phyloP scores from a whole-genome alignment of 768 basidiomycete genomes.

The Podaxis sp. region DNA sequence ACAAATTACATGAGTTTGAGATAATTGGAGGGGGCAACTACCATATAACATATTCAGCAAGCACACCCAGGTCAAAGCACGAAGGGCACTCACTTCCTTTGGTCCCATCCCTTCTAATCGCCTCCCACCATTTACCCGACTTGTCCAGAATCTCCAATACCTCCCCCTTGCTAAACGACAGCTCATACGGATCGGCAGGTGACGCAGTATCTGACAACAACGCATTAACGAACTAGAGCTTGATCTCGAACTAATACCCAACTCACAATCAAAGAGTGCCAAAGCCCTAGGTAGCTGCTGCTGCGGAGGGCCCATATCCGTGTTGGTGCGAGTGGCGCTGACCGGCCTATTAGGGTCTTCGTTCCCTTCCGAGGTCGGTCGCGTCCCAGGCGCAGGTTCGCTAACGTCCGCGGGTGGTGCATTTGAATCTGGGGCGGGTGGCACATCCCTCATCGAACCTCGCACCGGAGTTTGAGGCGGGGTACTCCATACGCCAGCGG shows the following conservation, averaged over 20 bases:
- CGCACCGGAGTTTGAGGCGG: conserved; percentile 6
- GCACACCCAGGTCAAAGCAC: conserved; percentile 1
- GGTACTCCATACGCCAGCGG: conserved; percentile 17
- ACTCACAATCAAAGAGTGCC: conserved; percentile 10
- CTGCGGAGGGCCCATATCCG: not conserved
- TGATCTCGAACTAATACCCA: not conserved
- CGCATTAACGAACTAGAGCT: not conserved
- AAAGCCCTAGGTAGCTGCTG: not conserved
- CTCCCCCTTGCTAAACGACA: conserved; percentile 85
- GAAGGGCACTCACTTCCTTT: conserved; percentile 56
- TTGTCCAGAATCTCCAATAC: conserved; percentile 78
- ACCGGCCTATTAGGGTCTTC: conserved; percentile 6
- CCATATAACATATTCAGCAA: not conserved
- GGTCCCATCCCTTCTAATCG: conserved; percentile 59
- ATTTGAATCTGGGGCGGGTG: not conserved
- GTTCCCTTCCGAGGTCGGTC: conserved; percentile 6
- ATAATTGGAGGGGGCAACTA: conserved; percentile 43
- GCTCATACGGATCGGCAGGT: conserved; percentile 79
- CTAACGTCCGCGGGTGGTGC: not conserved
- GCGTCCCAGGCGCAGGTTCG: not conserved
- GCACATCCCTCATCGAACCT: conserved; percentile 15
- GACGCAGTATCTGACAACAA: conserved; percentile 62
- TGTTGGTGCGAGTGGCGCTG: not conserved
- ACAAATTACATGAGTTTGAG: conserved; percentile 16
- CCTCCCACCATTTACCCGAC: conserved; percentile 86